Evolutionary conservation across 768 basidiomycete species (phyloP), one percentile per base, ranked within the genome.

Genomic region (Lepiota venenata): DNA sequence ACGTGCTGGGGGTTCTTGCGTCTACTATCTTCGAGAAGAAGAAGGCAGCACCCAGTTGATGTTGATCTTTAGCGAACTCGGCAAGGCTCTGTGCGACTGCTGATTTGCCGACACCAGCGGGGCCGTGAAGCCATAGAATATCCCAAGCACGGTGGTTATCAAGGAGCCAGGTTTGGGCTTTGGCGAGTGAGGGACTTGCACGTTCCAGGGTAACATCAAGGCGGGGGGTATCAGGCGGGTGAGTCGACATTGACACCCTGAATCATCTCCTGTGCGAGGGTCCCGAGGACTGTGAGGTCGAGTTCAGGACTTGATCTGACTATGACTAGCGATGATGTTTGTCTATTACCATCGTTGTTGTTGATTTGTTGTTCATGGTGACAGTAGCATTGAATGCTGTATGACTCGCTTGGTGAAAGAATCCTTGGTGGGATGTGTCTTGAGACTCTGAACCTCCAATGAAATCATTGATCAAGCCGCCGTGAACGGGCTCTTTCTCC

Each of bases 91-190:
- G 37, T 4, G 53, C 35, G 21, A 55, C 35, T 6, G 53, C 46
- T 10, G 53, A 47, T 29, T 55, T 55, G 7, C 53, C 53, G 14
- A 40, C 41, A 2, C 53, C 53, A 18, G 53, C 37, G 21, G 47
- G 46, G 2, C 53, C 53, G 22, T n/a, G 25, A 9, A 55, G 46
- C 53, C 53, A 55, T 15, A 55, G 39, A 11, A 47, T 47, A 15
- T 47, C 41, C n/a, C 9, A 25, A 10, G 20, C 7, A 11, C 43
- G 21, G 2, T n/a, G 21, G 4, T 21, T 2, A 14, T 25, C 32
- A 6, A 38, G 21, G 10, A 54, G 37, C 52, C 52, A 54, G 8
- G 18, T 46, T 45, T 25, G 20, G 20, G 39, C 7, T 14, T 54
- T 39, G 14, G 21, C 36, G 1, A n/a, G n/a, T 47, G 12, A 54